Conservation (phyloP, 805 yeast species). For the Ogataea populi-albae region DNA sequence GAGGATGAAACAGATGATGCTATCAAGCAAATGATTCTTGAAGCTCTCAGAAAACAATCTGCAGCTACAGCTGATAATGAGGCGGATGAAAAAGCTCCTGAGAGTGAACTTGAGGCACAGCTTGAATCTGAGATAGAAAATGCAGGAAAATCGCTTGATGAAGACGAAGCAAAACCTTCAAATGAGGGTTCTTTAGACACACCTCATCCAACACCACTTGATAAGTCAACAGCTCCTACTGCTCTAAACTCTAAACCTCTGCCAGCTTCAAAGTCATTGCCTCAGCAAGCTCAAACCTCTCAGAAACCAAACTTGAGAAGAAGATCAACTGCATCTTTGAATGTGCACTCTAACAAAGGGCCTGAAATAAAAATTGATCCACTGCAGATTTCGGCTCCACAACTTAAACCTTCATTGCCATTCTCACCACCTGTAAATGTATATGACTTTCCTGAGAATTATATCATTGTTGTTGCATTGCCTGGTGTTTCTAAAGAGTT, state of each 20-base stretch:
- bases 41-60: slow-evolving; percentile 2
- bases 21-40: slow-evolving; percentile 4
- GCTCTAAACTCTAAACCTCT: neutral
- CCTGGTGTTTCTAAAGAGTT: slow-evolving; percentile 58
- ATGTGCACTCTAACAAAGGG: slow-evolving; percentile 17
- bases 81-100: slow-evolving; percentile 1
- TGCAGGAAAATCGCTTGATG: slow-evolving; percentile 1
- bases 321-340: slow-evolving; percentile 18
- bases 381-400: slow-evolving; percentile 45
- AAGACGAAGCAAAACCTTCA: neutral
- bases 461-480: slow-evolving; percentile 47
- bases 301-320: slow-evolving; percentile 11
- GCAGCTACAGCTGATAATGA: neutral
- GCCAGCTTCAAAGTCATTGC: neutral
- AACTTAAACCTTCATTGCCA: slow-evolving; percentile 40
- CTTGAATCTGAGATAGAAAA: slow-evolving; percentile 1
- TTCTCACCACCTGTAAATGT: slow-evolving; percentile 59
- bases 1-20: slow-evolving; percentile 5
- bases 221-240: slow-evolving; percentile 1
- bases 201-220: slow-evolving; percentile 7
- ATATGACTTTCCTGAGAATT: slow-evolving; percentile 47
- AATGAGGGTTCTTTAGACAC: neutral
- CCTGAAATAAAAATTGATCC: slow-evolving; percentile 33
- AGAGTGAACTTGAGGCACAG: slow-evolving; percentile 2
- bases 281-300: neutral